Conservation (phyloP, 257 asterid genomes). For the Nicotiana sylvestris region DNA sequence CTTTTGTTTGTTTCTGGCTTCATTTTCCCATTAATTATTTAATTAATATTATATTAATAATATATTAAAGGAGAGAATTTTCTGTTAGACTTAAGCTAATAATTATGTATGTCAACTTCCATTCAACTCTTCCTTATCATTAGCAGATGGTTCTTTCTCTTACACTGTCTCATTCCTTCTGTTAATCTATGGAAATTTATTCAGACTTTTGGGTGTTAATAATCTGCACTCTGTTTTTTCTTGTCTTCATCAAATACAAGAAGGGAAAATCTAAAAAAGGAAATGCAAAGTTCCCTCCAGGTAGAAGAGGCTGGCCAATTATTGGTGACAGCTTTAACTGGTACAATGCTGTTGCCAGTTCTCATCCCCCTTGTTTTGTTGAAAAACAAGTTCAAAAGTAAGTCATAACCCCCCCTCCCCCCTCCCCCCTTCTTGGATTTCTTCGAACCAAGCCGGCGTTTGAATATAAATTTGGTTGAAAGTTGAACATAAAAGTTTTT, state of each 20-base stretch:
- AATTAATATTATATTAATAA: neutral
- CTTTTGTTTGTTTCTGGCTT: neutral
- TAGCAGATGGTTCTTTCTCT: neutral
- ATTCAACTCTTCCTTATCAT: constrained; percentile 7
- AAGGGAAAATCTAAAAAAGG: neutral
- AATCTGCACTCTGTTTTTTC: constrained; percentile 16
- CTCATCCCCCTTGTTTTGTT: constrained; percentile 79
- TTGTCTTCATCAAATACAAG: neutral
- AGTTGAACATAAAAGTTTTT: too few species aligned
- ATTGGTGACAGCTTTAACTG: constrained; percentile 74
- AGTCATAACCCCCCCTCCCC: neutral
- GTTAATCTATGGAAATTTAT: neutral
- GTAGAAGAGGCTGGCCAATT: constrained; percentile 74
- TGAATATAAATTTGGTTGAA: too few species aligned
- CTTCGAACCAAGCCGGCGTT: neutral
- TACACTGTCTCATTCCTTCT: neutral
- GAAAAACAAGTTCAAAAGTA: constrained; percentile 68
- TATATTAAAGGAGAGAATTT: neutral
- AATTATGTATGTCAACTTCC: constrained; percentile 26
- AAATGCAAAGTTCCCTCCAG: constrained; percentile 56
- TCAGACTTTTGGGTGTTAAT: neutral
- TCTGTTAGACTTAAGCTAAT: constrained; percentile 15
- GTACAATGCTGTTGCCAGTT: constrained; percentile 83
- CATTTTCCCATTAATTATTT: neutral
- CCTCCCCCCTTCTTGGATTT: neutral